These are phyloP conservation scores for Yarrowia yakushimensis DNA, from an alignment of 805 yeast species.

Conservation along the genomic window DNA sequence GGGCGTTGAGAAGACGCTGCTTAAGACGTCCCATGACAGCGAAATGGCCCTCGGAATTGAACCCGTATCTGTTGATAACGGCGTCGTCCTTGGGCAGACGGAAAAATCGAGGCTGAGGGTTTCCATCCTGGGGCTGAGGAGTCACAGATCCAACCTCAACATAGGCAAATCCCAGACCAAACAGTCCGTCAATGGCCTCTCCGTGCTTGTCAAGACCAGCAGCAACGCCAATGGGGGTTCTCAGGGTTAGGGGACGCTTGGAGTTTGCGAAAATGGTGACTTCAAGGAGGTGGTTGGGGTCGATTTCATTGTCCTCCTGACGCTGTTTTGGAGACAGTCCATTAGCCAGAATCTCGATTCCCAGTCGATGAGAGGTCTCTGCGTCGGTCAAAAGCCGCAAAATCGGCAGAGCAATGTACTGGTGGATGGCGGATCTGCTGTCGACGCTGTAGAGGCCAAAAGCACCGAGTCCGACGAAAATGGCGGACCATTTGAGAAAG, in stretches of 20 bases:
- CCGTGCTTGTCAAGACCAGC: slow-evolving; percentile 96
- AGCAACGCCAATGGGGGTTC: slow-evolving; percentile 85
- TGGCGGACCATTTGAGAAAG: slow-evolving; percentile 12
- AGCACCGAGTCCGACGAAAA: slow-evolving; percentile 29
- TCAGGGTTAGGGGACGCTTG: slow-evolving; percentile 42
- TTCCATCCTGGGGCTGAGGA: slow-evolving; percentile 90
- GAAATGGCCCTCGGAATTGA: slow-evolving; percentile 86
- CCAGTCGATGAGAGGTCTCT: slow-evolving; percentile 80
- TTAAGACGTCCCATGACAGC: slow-evolving; percentile 66
- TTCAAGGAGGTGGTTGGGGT: slow-evolving; percentile 34
- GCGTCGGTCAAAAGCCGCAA: slow-evolving; percentile 69
- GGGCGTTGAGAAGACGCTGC: slow-evolving; percentile 51
- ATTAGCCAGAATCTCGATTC: slow-evolving; percentile 61
- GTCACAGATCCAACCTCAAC: slow-evolving; percentile 93
- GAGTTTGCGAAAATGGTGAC: slow-evolving; percentile 34
- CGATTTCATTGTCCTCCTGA: slow-evolving; percentile 34
- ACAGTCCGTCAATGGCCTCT: slow-evolving; percentile 80
- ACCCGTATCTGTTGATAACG: slow-evolving; percentile 91
- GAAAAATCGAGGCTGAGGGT: slow-evolving; percentile 89
- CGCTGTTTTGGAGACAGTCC: slow-evolving; percentile 33
- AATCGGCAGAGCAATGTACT: slow-evolving; percentile 74
- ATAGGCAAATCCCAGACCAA: slow-evolving; percentile 76
- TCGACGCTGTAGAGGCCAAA: slow-evolving; percentile 61
- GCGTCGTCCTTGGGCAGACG: slow-evolving; percentile 82
- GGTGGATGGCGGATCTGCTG: slow-evolving; percentile 78